Evolutionary conservation across 2,329 filamentous ascomycete genomes (phyloP).

Genomic region (Fulvia fulva): DNA sequence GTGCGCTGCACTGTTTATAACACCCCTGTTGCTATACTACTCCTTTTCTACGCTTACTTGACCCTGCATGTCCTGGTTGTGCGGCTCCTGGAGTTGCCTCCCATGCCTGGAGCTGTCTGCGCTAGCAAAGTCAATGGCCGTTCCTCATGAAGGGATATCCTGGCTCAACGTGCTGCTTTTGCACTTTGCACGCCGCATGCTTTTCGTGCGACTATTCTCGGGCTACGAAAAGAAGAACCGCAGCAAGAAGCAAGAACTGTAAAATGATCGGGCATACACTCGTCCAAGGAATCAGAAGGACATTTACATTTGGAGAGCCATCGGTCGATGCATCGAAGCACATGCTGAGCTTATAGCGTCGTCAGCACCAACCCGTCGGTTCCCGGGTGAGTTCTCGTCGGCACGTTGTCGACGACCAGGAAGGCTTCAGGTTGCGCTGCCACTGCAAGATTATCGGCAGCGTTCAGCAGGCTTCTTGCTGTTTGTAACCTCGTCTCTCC

Average conservation of each 20-base stretch:
- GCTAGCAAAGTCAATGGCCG: not conserved
- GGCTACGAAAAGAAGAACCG: not conserved
- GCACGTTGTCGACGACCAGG: not conserved
- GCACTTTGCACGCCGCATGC: not conserved
- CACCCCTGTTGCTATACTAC: not conserved
- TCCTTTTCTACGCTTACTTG: not conserved
- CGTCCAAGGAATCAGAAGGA: not conserved
- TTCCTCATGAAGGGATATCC: not conserved
- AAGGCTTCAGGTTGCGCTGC: not conserved
- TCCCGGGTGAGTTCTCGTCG: not conserved
- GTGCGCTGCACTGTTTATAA: not conserved
- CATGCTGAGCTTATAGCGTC: not conserved
- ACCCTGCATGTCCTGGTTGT: not conserved
- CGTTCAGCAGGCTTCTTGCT: slow-evolving; percentile 1
- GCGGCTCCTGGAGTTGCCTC: not conserved
- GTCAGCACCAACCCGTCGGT: not conserved
- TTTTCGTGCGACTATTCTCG: not conserved
- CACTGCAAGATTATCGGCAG: not conserved
- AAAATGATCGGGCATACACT: not conserved
- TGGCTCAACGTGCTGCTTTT: not conserved
- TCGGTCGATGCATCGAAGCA: not conserved
- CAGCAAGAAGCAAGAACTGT: no score
- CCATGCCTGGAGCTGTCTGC: not conserved
- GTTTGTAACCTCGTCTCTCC: not conserved
- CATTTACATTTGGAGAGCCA: not conserved